phyloP scores from a whole-genome alignment of 2,329 filamentous ascomycete genomes.

The Penicillium hesseltinei region DNA sequence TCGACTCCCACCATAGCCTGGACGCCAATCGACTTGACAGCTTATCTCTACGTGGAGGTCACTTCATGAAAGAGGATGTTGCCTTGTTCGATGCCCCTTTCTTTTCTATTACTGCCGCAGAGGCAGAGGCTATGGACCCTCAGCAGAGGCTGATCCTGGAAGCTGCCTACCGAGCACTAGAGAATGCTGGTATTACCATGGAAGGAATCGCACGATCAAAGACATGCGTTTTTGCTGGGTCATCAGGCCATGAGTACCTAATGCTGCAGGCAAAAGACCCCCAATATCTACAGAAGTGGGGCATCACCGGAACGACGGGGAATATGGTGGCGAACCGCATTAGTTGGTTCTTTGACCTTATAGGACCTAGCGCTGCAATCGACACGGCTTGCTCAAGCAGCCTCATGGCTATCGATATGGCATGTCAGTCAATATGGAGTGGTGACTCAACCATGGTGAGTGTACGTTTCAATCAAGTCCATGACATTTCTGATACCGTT shows the following conservation, averaged over 20 bases:
- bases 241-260: constrained; percentile 32
- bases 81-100: constrained; percentile 33
- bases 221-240: constrained; percentile 36
- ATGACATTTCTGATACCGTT: neutral
- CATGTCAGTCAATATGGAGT: constrained; percentile 16
- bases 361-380: constrained; percentile 29
- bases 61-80: constrained; percentile 27
- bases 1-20: constrained; percentile 23
- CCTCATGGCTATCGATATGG: constrained; percentile 24
- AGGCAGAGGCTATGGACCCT: constrained; percentile 33
- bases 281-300: constrained; percentile 19
- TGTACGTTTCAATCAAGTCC: neutral
- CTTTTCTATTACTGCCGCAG: constrained; percentile 27
- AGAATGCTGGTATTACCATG: constrained; percentile 28
- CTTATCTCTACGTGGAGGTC: constrained; percentile 12
- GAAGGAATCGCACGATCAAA: constrained; percentile 29
- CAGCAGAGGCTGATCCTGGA: constrained; percentile 34
- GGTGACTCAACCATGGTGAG: constrained; percentile 3
- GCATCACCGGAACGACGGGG: constrained; percentile 25
- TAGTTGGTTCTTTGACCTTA: constrained; percentile 28
- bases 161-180: constrained; percentile 28
- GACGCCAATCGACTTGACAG: constrained; percentile 17
- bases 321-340: constrained; percentile 35
- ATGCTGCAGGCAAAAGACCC: constrained; percentile 22
- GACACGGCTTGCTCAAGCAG: constrained; percentile 31